phyloP scores from a whole-genome alignment of 164 flowering plant genomes.

The Vitis riparia region DNA sequence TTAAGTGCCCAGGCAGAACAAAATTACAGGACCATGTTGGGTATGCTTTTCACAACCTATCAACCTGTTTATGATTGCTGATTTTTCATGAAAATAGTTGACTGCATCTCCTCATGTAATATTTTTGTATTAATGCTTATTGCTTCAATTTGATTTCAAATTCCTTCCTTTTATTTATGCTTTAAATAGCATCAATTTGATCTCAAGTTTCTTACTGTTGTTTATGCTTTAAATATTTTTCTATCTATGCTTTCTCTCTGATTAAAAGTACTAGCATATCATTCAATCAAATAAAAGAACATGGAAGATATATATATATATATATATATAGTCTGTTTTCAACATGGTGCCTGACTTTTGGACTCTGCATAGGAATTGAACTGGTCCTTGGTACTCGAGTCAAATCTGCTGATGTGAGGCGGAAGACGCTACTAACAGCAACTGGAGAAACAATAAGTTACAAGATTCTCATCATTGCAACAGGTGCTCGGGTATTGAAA shows the following conservation, averaged over 20 bases:
- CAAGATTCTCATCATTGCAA: conserved; percentile 83
- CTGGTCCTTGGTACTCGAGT: conserved; percentile 90
- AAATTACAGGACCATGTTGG: no score
- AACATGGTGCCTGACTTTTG: background rate
- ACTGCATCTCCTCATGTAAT: background rate
- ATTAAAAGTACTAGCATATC: background rate
- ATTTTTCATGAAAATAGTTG: no score
- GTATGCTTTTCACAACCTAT: no score
- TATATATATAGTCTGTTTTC: background rate
- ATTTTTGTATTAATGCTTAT: background rate
- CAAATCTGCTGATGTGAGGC: conserved; percentile 82
- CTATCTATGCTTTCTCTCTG: background rate
- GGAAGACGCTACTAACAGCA: conserved; percentile 80
- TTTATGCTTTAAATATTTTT: background rate
- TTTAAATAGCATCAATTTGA: background rate
- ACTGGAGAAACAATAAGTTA: conserved; percentile 95
- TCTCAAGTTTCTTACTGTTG: background rate
- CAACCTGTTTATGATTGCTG: no score
- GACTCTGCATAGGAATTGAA: conserved; percentile 63
- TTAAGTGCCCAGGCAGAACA: no score
- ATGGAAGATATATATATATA: no score
- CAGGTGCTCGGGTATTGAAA: conserved; percentile 95
- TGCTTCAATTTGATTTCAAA: background rate
- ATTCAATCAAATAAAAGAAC: no score
- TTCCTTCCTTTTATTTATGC: background rate